phyloP scores from a whole-genome alignment of 768 basidiomycete species.

The Boletus reticulatus region DNA sequence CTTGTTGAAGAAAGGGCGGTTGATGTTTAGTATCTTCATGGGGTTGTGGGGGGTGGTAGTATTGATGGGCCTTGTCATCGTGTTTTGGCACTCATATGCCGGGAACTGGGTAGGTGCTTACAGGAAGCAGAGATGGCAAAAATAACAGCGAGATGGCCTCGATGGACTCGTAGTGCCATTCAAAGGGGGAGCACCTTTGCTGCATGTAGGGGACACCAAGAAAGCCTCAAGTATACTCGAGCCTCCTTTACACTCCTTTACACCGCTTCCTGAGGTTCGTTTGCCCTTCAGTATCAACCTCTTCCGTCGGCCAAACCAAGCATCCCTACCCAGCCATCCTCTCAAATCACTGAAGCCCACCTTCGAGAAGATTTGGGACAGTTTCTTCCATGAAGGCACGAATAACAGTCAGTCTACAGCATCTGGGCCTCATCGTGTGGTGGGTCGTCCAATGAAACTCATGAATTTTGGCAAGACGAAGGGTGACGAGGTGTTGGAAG shows the following conservation, averaged over 20 bases:
- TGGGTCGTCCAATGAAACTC: slow-evolving; percentile 39
- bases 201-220: slow-evolving; percentile 22
- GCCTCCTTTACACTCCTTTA: slow-evolving; percentile 44
- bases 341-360: slow-evolving; percentile 28
- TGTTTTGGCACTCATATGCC: slow-evolving; percentile 73
- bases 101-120: slow-evolving; percentile 45
- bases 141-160: slow-evolving; percentile 49
- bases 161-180: slow-evolving; percentile 39
- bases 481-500: slow-evolving; percentile 21
- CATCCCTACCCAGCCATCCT: slow-evolving; percentile 23
- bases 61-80: slow-evolving; percentile 67
- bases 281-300: slow-evolving; percentile 32
- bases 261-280: slow-evolving; percentile 45
- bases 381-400: slow-evolving; percentile 37
- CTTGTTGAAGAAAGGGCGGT: slow-evolving; percentile 73
- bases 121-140: slow-evolving; percentile 48
- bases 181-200: slow-evolving; percentile 13
- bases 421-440: slow-evolving; percentile 23
- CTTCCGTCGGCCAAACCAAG: slow-evolving; percentile 37
- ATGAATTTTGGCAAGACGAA: slow-evolving; percentile 46
- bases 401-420: slow-evolving; percentile 20
- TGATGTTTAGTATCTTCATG: slow-evolving; percentile 84
- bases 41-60: slow-evolving; percentile 82
- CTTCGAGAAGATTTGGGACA: slow-evolving; percentile 44
- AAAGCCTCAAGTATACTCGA: slow-evolving; percentile 20